Evolutionary conservation across 2,329 filamentous ascomycete species (phyloP).

Genomic region (Cladosporium colombiae): DNA sequence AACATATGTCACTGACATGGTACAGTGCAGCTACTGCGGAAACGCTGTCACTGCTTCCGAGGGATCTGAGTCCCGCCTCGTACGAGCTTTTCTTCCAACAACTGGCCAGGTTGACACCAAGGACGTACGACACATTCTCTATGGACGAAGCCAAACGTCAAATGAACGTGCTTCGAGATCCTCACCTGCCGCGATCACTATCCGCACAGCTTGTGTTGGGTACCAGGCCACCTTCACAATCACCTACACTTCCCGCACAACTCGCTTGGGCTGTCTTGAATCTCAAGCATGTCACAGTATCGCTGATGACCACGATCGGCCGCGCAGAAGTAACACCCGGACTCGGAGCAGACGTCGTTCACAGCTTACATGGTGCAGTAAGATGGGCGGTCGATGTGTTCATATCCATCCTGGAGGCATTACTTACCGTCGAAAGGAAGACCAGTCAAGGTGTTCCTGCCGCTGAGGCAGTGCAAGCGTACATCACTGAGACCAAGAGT

Average conservation of each 20-base stretch:
- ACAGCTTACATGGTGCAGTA: slow-evolving; percentile 70
- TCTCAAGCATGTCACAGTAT: slow-evolving; percentile 61
- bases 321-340: slow-evolving; percentile 10
- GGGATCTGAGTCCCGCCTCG: slow-evolving; percentile 54
- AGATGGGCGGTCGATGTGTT: slow-evolving; percentile 74
- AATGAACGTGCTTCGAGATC: slow-evolving; percentile 67
- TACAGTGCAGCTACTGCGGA: slow-evolving; percentile 53
- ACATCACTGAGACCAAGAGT: slow-evolving; percentile 25
- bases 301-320: slow-evolving; percentile 27
- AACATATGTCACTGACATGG: slow-evolving; percentile 39
- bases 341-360: slow-evolving; percentile 62
- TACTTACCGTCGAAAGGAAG: slow-evolving; percentile 45
- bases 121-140: slow-evolving; percentile 78
- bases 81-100: slow-evolving; percentile 64
- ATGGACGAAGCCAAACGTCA: slow-evolving; percentile 65
- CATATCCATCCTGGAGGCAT: slow-evolving; percentile 56
- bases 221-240: slow-evolving; percentile 10
- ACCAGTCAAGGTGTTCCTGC: slow-evolving; percentile 11
- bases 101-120: slow-evolving; percentile 67
- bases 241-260: slow-evolving; percentile 67
- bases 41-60: slow-evolving; percentile 46
- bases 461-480: slow-evolving; percentile 27
- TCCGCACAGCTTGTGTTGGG: slow-evolving; percentile 15
- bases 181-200: slow-evolving; percentile 5
- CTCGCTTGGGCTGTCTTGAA: slow-evolving; percentile 75